These are phyloP conservation scores for Colletotrichum sp. DNA, from an alignment of 2,329 filamentous ascomycete species.

Conservation along the genomic window DNA sequence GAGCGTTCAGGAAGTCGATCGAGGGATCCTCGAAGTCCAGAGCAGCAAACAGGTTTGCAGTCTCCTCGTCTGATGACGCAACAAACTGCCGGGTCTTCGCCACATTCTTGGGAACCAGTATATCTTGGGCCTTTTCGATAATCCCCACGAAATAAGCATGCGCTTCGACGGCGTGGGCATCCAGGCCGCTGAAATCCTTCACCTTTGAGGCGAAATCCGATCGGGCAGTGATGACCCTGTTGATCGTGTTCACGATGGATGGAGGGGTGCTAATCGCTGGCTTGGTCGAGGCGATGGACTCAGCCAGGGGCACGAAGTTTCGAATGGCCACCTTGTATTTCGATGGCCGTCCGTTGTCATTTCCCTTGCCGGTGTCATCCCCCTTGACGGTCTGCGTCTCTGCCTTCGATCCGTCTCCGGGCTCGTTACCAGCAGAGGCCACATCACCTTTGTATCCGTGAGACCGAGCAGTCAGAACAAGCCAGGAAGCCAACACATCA, in stretches of 20 bases:
- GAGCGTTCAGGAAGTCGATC: not conserved
- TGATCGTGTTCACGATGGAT: not conserved
- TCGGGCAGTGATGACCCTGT: not conserved
- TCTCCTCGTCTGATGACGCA: not conserved
- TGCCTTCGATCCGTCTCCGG: not conserved
- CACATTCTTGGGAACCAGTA: not conserved
- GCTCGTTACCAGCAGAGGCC: not conserved
- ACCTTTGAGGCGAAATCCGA: not conserved
- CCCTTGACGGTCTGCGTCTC: not conserved
- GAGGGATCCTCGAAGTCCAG: not conserved
- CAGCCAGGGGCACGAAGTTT: not conserved
- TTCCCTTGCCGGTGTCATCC: not conserved
- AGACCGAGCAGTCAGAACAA: not conserved
- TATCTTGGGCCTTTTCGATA: not conserved
- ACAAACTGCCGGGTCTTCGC: not conserved
- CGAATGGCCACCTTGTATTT: not conserved
- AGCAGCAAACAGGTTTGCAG: not conserved
- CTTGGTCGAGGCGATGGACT: not conserved
- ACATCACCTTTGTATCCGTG: not conserved
- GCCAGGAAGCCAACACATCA: not conserved
- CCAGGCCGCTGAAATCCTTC: not conserved
- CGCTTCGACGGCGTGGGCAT: not conserved
- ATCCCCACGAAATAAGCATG: not conserved
- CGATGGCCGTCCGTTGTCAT: not conserved
- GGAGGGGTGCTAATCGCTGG: not conserved